These are phyloP conservation scores for Phytopythium helicoides DNA, from an alignment of 352 stramenopile species.

Conservation along the genomic window DNA sequence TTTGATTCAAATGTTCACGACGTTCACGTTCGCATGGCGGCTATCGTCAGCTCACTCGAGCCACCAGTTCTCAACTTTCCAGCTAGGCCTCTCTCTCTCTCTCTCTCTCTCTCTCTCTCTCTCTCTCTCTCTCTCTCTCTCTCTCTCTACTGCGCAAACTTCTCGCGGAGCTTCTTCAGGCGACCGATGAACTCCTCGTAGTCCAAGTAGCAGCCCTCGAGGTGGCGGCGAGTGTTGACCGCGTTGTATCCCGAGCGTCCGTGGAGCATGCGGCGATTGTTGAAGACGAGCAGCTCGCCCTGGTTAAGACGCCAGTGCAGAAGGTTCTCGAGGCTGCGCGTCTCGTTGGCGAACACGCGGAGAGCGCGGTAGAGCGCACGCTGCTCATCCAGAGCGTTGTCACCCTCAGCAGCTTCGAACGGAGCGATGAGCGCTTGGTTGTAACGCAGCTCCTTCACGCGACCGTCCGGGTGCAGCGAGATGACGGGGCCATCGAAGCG, in stretches of 20 bases:
- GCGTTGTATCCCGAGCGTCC: slow-evolving; percentile 62
- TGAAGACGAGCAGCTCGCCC: slow-evolving; percentile 85
- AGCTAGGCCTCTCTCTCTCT: background rate
- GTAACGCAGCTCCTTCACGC: slow-evolving; percentile 23
- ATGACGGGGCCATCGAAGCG: slow-evolving; percentile 21
- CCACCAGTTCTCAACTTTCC: no score
- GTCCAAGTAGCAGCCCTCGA: slow-evolving; percentile 87
- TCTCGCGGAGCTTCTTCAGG: slow-evolving; percentile 40
- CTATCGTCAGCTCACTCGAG: no score
- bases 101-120: background rate
- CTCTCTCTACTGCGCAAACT: slow-evolving; percentile 1
- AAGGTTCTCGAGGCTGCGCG: slow-evolving; percentile 15
- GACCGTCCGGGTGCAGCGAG: slow-evolving; percentile 9
- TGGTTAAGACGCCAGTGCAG: slow-evolving; percentile 44
- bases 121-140: background rate
- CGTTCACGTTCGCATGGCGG: no score
- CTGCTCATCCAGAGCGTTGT: slow-evolving; percentile 13
- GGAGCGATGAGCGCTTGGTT: slow-evolving; percentile 31
- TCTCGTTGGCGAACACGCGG: slow-evolving; percentile 18
- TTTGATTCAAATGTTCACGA: no score
- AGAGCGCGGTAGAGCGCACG: slow-evolving; percentile 61
- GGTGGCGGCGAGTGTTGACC: slow-evolving; percentile 45
- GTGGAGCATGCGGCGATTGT: slow-evolving; percentile 88
- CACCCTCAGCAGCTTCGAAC: slow-evolving; percentile 8
- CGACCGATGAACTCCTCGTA: slow-evolving; percentile 74